A percentile compares a stretch with the other conserved stretches of the same genome.
phyloP scores from a whole-genome alignment of 768 basidiomycete genomes.

The Lentinula sp. region DNA sequence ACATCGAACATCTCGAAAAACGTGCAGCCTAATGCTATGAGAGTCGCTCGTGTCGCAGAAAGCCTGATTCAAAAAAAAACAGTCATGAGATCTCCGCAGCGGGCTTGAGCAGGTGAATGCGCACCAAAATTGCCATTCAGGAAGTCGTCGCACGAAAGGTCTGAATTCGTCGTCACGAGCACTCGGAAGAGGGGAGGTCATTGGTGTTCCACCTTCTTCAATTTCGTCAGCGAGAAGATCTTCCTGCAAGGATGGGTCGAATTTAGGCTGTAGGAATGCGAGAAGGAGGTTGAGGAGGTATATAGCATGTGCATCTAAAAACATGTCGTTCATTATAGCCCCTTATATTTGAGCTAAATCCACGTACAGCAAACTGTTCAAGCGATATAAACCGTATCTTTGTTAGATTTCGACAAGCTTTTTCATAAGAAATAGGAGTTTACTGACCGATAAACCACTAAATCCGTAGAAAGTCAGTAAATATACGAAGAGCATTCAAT shows the following conservation, averaged over 20 bases:
- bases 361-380: slow-evolving; percentile 63
- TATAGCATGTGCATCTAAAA: slow-evolving; percentile 84
- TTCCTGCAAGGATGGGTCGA: slow-evolving; percentile 93
- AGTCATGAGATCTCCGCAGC: not conserved
- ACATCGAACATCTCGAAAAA: slow-evolving; percentile 86
- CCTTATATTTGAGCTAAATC: not conserved
- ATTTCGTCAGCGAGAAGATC: slow-evolving; percentile 93
- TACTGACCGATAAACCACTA: slow-evolving; percentile 11
- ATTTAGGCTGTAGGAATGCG: slow-evolving; percentile 96
- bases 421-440: not conserved
- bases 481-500: not conserved
- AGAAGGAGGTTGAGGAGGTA: slow-evolving; percentile 94
- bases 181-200: slow-evolving; percentile 56
- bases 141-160: slow-evolving; percentile 91
- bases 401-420: not conserved
- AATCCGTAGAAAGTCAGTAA: not conserved
- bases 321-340: slow-evolving; percentile 7
- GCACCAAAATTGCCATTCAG: slow-evolving; percentile 96
- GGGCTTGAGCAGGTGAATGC: not conserved
- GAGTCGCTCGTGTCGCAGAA: slow-evolving; percentile 83
- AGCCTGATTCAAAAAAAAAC: slow-evolving; percentile 48
- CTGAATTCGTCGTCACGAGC: slow-evolving; percentile 89
- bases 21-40: slow-evolving; percentile 76
- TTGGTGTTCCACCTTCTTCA: slow-evolving; percentile 69
- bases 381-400: not conserved